These are phyloP conservation scores for Fusarium sp. DNA, from an alignment of 2,329 filamentous ascomycete species.

Conservation along the genomic window DNA sequence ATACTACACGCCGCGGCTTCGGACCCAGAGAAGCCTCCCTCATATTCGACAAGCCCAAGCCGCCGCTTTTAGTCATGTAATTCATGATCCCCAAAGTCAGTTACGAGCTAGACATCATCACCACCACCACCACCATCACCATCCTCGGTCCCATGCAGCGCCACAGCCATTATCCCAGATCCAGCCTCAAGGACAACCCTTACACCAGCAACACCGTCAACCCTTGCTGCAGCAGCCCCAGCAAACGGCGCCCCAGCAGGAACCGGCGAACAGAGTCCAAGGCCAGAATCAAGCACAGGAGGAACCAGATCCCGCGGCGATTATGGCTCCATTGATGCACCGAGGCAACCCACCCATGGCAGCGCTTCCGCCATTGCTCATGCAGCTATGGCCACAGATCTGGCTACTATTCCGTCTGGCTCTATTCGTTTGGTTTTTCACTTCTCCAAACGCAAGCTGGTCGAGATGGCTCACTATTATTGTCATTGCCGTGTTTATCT, in stretches of 20 bases:
- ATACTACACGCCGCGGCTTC: constrained; percentile 65
- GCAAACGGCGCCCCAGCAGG: constrained; percentile 45
- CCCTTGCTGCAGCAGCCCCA: constrained; percentile 37
- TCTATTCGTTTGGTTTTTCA: constrained; percentile 77
- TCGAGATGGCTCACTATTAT: constrained; percentile 71
- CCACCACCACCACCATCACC: constrained; percentile 47
- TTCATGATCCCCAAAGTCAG: constrained; percentile 41
- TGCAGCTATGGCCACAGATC: constrained; percentile 70
- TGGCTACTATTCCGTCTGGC: constrained; percentile 73
- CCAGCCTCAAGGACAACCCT: constrained; percentile 28
- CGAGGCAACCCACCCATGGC: constrained; percentile 58
- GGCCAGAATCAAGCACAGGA: constrained; percentile 37
- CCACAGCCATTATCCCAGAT: constrained; percentile 30
- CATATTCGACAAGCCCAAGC: constrained; percentile 48
- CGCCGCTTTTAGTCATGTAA: constrained; percentile 22
- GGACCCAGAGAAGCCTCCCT: constrained; percentile 48
- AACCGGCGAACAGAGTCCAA: constrained; percentile 46
- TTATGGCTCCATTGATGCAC: constrained; percentile 50
- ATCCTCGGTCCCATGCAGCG: constrained; percentile 27
- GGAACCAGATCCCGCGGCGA: constrained; percentile 47
- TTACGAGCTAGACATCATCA: constrained; percentile 46
- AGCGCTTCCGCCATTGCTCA: constrained; percentile 53
- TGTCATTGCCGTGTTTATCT: constrained; percentile 67
- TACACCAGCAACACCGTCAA: constrained; percentile 27
- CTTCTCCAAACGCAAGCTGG: constrained; percentile 71